A percentile compares a stretch with the other conserved stretches of the same genome.
Evolutionary conservation across 2,329 filamentous ascomycete species (phyloP).

Genomic region (Aureobasidium sp.): DNA sequence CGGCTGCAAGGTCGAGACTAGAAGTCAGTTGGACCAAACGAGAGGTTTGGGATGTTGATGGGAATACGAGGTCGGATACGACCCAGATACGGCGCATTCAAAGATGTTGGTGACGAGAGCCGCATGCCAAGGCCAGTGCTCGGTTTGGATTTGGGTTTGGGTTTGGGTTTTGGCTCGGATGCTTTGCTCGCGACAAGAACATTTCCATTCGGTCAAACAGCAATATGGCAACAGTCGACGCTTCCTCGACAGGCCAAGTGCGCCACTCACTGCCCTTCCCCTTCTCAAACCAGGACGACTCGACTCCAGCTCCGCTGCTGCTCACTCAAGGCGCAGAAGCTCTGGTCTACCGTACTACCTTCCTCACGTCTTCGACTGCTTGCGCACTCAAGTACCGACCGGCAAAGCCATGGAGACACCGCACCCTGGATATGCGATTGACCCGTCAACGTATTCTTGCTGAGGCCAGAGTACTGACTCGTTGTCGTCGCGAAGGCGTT

Average conservation of each 20-base stretch:
- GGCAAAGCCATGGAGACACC: constrained; percentile 85
- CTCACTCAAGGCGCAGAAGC: constrained; percentile 94
- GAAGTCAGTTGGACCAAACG: neutral
- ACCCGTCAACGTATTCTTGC: constrained; percentile 81
- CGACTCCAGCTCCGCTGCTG: constrained; percentile 51
- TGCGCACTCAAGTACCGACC: constrained; percentile 89
- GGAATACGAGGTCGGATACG: neutral
- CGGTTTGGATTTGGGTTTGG: neutral
- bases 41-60: neutral
- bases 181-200: neutral
- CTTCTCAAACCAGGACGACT: constrained; percentile 53
- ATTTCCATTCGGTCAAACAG: neutral
- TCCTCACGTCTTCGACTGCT: constrained; percentile 59
- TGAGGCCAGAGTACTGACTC: constrained; percentile 78
- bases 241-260: neutral
- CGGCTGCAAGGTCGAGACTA: neutral
- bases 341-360: constrained; percentile 81
- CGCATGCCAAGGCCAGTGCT: neutral
- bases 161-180: neutral
- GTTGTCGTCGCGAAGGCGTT: constrained; percentile 71
- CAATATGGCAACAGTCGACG: neutral
- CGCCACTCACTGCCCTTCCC: constrained; percentile 47
- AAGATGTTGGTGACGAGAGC: neutral
- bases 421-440: constrained; percentile 76
- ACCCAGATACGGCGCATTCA: neutral